Percentiles rank a stretch among this genome's conserved stretches.
Conservation (phyloP, 345 rosid genomes). For the Gossypium raimondii region DNA sequence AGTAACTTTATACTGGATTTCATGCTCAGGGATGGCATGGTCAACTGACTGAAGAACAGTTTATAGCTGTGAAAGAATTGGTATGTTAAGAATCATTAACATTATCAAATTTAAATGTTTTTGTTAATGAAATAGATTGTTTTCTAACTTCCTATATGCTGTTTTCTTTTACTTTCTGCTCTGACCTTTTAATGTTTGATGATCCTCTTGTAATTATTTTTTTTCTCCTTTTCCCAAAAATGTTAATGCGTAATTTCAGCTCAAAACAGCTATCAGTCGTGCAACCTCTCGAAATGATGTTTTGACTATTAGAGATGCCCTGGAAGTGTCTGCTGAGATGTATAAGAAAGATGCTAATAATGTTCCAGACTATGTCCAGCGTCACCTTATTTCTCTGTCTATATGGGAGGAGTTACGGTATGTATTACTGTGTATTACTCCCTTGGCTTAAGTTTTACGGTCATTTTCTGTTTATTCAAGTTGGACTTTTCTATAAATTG, state of each 20-base stretch:
- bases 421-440: not conserved
- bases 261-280: constrained; percentile 88
- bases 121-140: not conserved
- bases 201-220: not conserved
- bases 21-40: constrained; percentile 84
- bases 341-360: constrained; percentile 85
- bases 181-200: not conserved
- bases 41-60: constrained; percentile 85
- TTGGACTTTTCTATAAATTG: not conserved
- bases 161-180: not conserved
- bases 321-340: constrained; percentile 98
- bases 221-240: not conserved
- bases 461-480: not conserved
- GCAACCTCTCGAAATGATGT: constrained; percentile 92
- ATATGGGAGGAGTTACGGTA: constrained; percentile 88
- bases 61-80: constrained; percentile 97
- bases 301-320: constrained; percentile 83
- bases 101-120: not conserved
- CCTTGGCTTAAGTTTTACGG: not conserved
- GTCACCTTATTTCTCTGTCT: constrained; percentile 85
- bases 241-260: constrained; percentile 41
- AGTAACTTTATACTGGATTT: constrained; percentile 35
- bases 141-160: not conserved
- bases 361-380: constrained; percentile 87
- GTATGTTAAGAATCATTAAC: constrained; percentile 34